Evolutionary conservation across 208 protist species (phyloP).

Genomic region (Leishmania turanica): DNA sequence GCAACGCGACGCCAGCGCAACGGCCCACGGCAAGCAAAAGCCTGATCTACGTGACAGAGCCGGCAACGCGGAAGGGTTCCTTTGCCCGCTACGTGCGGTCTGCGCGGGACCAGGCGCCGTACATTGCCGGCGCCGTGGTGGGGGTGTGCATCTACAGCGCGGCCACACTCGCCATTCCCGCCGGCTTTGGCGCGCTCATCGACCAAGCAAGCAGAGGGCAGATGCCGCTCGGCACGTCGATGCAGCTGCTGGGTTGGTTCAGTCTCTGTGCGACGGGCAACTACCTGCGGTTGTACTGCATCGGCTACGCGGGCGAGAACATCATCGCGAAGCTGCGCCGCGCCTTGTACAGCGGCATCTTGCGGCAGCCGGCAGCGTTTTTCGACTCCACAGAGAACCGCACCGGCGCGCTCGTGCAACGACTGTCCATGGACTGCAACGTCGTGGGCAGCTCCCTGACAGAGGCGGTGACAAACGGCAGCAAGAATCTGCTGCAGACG

Average conservation of each 20-base stretch:
- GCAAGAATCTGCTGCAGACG: conserved; percentile 85
- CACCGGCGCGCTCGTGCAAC: conserved; percentile 78
- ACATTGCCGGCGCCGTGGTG: conserved; percentile 66
- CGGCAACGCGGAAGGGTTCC: conserved; percentile 48
- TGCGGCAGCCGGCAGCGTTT: conserved; percentile 73
- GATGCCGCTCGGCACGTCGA: conserved; percentile 75
- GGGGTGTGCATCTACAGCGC: conserved; percentile 77
- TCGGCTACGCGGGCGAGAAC: conserved; percentile 75
- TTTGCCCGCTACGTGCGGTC: conserved; percentile 67
- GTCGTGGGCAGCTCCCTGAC: conserved; percentile 83
- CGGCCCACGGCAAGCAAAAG: conserved; percentile 47
- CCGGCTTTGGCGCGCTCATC: conserved; percentile 82
- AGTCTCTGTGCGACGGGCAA: conserved; percentile 68
- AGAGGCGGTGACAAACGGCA: conserved; percentile 76
- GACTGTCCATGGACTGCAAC: conserved; percentile 90
- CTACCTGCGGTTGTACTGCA: conserved; percentile 69
- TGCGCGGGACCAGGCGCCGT: conserved; percentile 49
- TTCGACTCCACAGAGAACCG: conserved; percentile 83
- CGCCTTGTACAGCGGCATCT: conserved; percentile 62
- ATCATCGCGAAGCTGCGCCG: conserved; percentile 77
- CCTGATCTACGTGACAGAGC: conserved; percentile 73
- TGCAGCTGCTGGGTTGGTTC: conserved; percentile 82
- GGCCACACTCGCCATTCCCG: conserved; percentile 84
- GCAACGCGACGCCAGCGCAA: conserved; percentile 64
- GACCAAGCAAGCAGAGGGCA: conserved; percentile 82